These are phyloP conservation scores for Talaromyces marneffei DNA, from an alignment of 2,329 filamentous ascomycete species.

Conservation along the genomic window DNA sequence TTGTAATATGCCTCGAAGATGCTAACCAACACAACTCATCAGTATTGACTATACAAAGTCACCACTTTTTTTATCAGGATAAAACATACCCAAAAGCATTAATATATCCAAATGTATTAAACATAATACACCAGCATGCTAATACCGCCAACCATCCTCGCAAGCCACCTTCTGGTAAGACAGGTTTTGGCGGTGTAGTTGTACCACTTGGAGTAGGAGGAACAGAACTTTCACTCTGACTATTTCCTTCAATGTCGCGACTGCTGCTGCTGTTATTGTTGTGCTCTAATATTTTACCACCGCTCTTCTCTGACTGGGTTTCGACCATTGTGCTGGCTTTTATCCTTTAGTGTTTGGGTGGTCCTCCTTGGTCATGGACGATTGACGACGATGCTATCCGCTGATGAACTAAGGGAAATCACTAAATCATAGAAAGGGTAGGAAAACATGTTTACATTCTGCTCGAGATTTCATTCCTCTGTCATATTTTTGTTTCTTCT, in stretches of 20 bases:
- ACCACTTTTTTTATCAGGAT: background rate
- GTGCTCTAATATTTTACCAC: background rate
- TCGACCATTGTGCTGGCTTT: background rate
- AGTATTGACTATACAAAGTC: background rate
- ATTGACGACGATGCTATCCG: background rate
- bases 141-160: conserved; percentile 8
- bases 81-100: conserved; percentile 13
- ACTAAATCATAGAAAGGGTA: background rate
- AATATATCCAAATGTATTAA: conserved; percentile 14
- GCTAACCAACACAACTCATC: background rate
- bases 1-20: conserved; percentile 44
- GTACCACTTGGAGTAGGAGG: background rate
- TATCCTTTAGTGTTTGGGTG: background rate
- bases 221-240: background rate
- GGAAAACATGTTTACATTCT: background rate
- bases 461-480: background rate
- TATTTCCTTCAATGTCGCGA: background rate
- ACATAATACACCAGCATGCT: conserved; percentile 13
- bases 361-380: background rate
- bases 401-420: background rate
- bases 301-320: background rate
- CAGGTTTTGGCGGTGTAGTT: background rate
- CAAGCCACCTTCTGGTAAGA: conserved; percentile 5
- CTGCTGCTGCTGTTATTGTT: background rate
- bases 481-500: background rate